A percentile compares a stretch with the other conserved stretches of the same genome.
Conservation (phyloP, 768 basidiomycete genomes). For the Lentinula aciculospora region DNA sequence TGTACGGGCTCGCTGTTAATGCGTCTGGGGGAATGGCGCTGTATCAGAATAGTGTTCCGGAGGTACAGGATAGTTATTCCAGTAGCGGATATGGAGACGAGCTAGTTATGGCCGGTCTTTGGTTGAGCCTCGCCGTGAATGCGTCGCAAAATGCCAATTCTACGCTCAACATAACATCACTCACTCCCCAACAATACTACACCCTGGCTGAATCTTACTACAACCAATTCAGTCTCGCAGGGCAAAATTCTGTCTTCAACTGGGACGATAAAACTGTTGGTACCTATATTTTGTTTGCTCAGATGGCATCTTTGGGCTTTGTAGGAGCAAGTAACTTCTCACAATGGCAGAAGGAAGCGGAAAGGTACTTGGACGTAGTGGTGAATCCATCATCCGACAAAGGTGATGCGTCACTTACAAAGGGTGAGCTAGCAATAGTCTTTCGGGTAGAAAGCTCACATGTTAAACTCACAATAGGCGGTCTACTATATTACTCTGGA, state of each 20-base stretch:
- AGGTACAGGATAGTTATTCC: constrained; percentile 56
- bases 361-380: constrained; percentile 71
- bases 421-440: constrained; percentile 35
- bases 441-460: not conserved
- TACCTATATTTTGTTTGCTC: constrained; percentile 67
- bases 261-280: constrained; percentile 88
- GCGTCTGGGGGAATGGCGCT: constrained; percentile 52
- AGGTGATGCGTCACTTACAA: constrained; percentile 46
- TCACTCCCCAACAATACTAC: constrained; percentile 32
- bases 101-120: constrained; percentile 67
- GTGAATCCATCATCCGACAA: constrained; percentile 40
- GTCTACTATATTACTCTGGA: constrained; percentile 75
- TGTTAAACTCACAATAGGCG: constrained; percentile 39
- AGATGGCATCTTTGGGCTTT: constrained; percentile 58
- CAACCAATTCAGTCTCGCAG: constrained; percentile 45
- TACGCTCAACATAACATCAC: constrained; percentile 15
- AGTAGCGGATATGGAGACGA: constrained; percentile 75
- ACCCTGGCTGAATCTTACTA: constrained; percentile 61
- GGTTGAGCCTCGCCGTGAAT: constrained; percentile 68
- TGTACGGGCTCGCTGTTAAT: constrained; percentile 74
- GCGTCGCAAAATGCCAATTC: constrained; percentile 20
- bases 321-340: constrained; percentile 50
- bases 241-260: constrained; percentile 63
- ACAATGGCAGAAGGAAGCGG: constrained; percentile 64
- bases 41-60: constrained; percentile 70